phyloP scores from a whole-genome alignment of 345 rosid genomes.

The Trapa incisa region DNA sequence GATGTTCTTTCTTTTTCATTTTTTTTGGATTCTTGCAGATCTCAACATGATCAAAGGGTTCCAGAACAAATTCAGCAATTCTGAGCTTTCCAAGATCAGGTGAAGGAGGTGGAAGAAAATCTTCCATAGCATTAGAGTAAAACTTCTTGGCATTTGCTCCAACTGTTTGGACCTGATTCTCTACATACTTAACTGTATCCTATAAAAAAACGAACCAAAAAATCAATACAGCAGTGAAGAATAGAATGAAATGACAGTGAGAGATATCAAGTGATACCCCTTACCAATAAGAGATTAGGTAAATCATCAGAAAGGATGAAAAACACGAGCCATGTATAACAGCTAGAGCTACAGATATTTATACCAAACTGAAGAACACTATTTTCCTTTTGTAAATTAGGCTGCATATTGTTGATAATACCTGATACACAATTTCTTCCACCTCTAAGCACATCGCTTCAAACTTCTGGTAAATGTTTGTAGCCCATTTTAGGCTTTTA shows the following conservation, averaged over 20 bases:
- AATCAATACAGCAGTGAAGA: too few species aligned
- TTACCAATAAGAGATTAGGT: too few species aligned
- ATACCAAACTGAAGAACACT: neutral
- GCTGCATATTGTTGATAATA: slow-evolving; percentile 8
- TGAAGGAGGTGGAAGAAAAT: slow-evolving; percentile 34
- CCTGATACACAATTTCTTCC: slow-evolving; percentile 78
- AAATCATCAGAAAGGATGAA: too few species aligned
- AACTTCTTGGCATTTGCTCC: slow-evolving; percentile 65
- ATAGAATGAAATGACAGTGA: too few species aligned
- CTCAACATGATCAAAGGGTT: slow-evolving; percentile 26
- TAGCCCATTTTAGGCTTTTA: slow-evolving; percentile 64
- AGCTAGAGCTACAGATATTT: neutral
- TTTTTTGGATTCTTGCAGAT: slow-evolving; percentile 22
- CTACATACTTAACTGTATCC: slow-evolving; percentile 71
- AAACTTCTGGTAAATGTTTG: slow-evolving; percentile 63
- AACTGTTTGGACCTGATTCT: slow-evolving; percentile 68
- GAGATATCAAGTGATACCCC: too few species aligned
- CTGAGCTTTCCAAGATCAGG: slow-evolving; percentile 24
- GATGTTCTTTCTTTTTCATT: slow-evolving; percentile 16
- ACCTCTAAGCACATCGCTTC: slow-evolving; percentile 89
- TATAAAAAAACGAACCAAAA: slow-evolving; percentile 12
- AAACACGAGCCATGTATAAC: neutral
- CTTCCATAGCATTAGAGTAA: slow-evolving; percentile 59
- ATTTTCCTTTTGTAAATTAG: neutral
- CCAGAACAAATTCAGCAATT: slow-evolving; percentile 15